These are phyloP conservation scores for Trichoderma semiorbis DNA, from an alignment of 2,329 filamentous ascomycete species.

Conservation along the genomic window DNA sequence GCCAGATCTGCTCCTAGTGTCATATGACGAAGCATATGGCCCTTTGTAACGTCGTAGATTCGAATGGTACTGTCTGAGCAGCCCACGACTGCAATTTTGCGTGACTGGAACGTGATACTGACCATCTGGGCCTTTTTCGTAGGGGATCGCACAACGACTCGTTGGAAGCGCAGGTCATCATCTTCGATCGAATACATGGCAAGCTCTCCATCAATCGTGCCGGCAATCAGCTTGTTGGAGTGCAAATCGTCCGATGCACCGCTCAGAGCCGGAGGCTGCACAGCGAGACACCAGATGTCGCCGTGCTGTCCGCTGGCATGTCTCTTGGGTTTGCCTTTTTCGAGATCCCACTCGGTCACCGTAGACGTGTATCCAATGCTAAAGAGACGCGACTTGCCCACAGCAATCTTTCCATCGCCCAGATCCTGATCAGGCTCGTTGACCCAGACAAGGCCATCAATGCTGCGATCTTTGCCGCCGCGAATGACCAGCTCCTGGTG, in stretches of 20 bases:
- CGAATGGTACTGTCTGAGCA: slow-evolving; percentile 97
- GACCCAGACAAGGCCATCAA: slow-evolving; percentile 90
- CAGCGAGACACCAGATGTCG: slow-evolving; percentile 94
- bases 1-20: slow-evolving; percentile 75
- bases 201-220: slow-evolving; percentile 87
- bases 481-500: slow-evolving; percentile 83
- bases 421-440: slow-evolving; percentile 74
- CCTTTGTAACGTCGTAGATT: slow-evolving; percentile 79
- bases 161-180: slow-evolving; percentile 75
- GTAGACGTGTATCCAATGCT: slow-evolving; percentile 92
- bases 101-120: slow-evolving; percentile 85
- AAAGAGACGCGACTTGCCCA: slow-evolving; percentile 81
- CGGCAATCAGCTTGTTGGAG: slow-evolving; percentile 67
- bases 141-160: slow-evolving; percentile 69
- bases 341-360: slow-evolving; percentile 93
- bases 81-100: slow-evolving; percentile 78
- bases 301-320: slow-evolving; percentile 90
- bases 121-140: slow-evolving; percentile 86
- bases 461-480: slow-evolving; percentile 78
- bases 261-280: slow-evolving; percentile 59
- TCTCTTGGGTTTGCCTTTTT: slow-evolving; percentile 69
- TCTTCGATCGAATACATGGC: slow-evolving; percentile 85
- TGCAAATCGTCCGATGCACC: slow-evolving; percentile 34
- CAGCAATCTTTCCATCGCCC: slow-evolving; percentile 56
- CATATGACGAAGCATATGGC: slow-evolving; percentile 73